Conservation (phyloP, 176 grass and related monocot genomes). For the Ensete ventricosum region DNA sequence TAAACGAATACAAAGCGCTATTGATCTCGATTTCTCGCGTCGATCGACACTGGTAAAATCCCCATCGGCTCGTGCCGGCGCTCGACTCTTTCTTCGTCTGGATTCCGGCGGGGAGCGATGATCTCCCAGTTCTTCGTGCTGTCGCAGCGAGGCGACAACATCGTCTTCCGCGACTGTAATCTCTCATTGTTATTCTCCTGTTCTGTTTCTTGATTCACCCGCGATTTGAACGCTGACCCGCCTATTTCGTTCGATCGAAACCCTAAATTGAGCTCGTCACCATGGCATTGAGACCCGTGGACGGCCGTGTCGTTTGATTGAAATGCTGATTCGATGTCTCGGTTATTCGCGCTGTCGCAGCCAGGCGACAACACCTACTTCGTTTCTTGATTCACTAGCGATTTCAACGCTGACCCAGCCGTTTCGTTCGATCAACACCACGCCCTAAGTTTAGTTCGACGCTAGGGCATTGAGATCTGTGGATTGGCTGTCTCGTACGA, state of each 20-base stretch:
- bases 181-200: constrained; percentile 4
- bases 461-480: not conserved
- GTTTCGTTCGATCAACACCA: not conserved
- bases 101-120: constrained; percentile 28
- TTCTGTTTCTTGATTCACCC: not conserved
- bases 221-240: not conserved
- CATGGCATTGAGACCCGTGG: not conserved
- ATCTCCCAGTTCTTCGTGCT: constrained; percentile 99
- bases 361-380: constrained; percentile 97
- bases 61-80: not conserved
- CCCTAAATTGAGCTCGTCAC: not conserved
- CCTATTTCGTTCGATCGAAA: not conserved
- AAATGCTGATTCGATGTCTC: constrained; percentile 43
- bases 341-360: constrained; percentile 97
- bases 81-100: not conserved
- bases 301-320: not conserved
- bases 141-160: constrained; percentile 95
- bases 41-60: no score
- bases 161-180: constrained; percentile 98
- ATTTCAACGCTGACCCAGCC: not conserved
- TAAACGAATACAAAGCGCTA: no score
- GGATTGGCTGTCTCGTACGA: not conserved
- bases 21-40: no score
- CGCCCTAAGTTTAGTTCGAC: not conserved
- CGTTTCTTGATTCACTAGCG: not conserved